Evolutionary conservation across 78 protist genomes (phyloP).

Genomic region (Speleostelium caveatum): DNA sequence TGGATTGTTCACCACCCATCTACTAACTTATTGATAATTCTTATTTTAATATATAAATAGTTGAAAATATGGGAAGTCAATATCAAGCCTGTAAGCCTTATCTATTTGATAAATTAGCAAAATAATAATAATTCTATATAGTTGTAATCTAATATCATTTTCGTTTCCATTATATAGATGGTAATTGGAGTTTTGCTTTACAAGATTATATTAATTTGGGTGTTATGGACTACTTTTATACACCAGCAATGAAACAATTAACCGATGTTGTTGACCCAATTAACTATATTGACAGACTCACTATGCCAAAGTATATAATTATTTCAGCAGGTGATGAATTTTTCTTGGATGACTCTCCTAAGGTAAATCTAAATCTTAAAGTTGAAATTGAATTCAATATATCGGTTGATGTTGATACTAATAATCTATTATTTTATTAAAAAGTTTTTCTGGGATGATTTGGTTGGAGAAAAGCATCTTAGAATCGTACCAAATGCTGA

Average conservation of each 20-base stretch:
- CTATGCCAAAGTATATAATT: constrained; percentile 58
- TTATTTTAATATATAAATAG: no score
- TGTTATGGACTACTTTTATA: constrained; percentile 54
- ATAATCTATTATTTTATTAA: no score
- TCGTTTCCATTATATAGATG: no score
- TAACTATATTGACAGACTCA: constrained; percentile 63
- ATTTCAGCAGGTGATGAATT: constrained; percentile 80
- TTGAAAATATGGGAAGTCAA: constrained; percentile 68
- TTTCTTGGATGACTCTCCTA: constrained; percentile 71
- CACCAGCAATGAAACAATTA: constrained; percentile 29
- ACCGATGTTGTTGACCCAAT: constrained; percentile 71
- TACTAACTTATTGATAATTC: no score
- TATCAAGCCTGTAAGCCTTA: constrained; percentile 37
- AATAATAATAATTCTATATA: no score
- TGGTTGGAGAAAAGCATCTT: constrained; percentile 56
- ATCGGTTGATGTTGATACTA: no score
- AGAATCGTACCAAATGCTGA: constrained; percentile 83
- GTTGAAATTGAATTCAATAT: no score
- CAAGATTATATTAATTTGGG: constrained; percentile 66
- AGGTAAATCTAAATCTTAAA: no score
- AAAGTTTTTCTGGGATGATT: constrained; percentile 38
- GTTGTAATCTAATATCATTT: no score
- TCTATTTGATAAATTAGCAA: not conserved
- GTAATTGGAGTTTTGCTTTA: constrained; percentile 64
- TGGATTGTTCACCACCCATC: no score